Base-by-base conservation (phyloP, 192 early-diverging fungal species). In the Podochytrium sp. region DNA sequence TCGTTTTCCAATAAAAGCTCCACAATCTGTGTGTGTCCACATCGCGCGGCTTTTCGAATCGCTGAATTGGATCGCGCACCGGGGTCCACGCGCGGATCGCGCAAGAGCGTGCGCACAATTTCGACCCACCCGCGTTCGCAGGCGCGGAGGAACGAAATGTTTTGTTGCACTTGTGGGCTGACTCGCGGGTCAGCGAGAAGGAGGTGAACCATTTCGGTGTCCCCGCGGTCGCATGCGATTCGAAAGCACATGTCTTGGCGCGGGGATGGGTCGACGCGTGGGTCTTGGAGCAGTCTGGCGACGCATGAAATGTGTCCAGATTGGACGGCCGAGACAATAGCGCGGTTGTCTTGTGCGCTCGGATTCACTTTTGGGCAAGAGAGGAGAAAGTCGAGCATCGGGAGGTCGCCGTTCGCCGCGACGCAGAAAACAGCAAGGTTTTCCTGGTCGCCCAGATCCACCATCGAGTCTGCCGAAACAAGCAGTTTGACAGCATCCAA, bases 401-500 rank as follows among this genome's bases (percentile, higher is more conserved):
- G 16, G 5, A 55, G 0, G 30, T 55, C 25, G 20, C 23, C 23
- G 5, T 25, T 29, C 7, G 52, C 23, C 5, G 52, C 52, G 30
- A 25, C 52, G 30, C 12, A 20, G 25, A 27, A 23, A 29, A 55
- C 5, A 23, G 52, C 52, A 29, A 27, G 30, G 30, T 55, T 55
- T 20, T 55, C 25, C 5, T 25, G 52, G 30, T 7, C 52, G 5
- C 12, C 30, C 10, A 55, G 0, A 29, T 55, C 52, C 20, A 23
- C 52, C 7, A 27, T 23, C 7, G 7, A 25, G 43, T 20, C 7
- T 0, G 0, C 5, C 23, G 20, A 20, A 25, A 55, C 52, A 20
- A 55, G 30, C 0, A 55, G 7, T 29, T 32, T 76, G 27, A 62
- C 73, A 79, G 30, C n/a, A 75, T 38, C 52, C 52, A 55, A 55